Evolutionary conservation across 2,329 filamentous ascomycete genomes (phyloP).

Genomic region (Fusarium coicis): DNA sequence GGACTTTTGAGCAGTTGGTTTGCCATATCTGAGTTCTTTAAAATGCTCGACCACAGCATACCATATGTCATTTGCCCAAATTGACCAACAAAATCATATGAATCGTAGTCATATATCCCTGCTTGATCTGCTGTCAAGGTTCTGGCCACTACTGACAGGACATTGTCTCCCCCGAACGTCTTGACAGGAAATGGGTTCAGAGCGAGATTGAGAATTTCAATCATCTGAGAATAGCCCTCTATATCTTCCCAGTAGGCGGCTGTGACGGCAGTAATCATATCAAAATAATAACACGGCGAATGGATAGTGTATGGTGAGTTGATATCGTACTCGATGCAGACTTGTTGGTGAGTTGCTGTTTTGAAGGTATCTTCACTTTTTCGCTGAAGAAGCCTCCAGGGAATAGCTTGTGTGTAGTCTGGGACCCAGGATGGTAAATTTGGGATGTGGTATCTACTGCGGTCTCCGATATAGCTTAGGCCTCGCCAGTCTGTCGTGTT

Average conservation of each 20-base stretch:
- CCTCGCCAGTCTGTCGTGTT: neutral
- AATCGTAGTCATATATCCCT: neutral
- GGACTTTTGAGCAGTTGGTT: neutral
- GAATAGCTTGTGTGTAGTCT: conserved; percentile 1
- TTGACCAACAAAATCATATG: neutral
- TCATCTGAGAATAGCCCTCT: neutral
- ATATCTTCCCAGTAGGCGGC: neutral
- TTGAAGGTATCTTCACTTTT: neutral
- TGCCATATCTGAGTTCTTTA: neutral
- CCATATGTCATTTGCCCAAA: neutral
- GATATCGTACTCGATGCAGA: neutral
- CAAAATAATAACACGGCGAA: neutral
- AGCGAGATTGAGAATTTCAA: neutral
- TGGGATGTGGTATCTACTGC: neutral
- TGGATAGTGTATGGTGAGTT: neutral
- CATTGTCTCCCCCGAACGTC: neutral
- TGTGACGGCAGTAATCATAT: neutral
- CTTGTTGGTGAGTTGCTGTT: neutral
- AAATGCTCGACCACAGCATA: neutral
- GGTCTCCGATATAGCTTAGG: neutral
- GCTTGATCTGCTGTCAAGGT: neutral
- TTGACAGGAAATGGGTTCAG: neutral
- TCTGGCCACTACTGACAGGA: neutral
- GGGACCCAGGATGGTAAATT: conserved; percentile 1
- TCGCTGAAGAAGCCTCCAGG: conserved; percentile 2